Evolutionary conservation across 2,329 filamentous ascomycete species (phyloP).

Genomic region (Dothistroma septosporum): DNA sequence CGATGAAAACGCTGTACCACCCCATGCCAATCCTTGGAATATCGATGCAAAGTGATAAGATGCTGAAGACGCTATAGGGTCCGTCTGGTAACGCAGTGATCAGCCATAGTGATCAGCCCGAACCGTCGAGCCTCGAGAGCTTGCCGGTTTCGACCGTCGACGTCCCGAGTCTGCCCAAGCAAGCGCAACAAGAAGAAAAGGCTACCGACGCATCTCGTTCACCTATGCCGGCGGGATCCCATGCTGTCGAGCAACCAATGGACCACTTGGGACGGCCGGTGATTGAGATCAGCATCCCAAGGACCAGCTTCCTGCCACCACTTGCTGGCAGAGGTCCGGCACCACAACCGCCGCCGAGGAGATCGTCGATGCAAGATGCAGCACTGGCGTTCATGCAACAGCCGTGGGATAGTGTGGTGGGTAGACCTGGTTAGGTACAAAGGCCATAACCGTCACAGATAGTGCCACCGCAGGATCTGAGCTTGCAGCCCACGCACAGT

Average conservation of each 20-base stretch:
- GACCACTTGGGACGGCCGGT: background rate
- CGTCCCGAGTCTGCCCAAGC: background rate
- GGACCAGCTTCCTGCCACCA: slow-evolving; percentile 8
- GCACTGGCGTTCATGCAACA: background rate
- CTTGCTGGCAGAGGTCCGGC: slow-evolving; percentile 12
- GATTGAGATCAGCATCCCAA: slow-evolving; percentile 9
- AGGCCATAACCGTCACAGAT: background rate
- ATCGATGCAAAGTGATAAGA: slow-evolving; percentile 2
- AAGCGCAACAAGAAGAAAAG: background rate
- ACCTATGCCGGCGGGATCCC: background rate
- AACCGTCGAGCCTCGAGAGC: background rate
- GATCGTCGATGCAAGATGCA: slow-evolving; percentile 1
- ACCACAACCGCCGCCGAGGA: background rate
- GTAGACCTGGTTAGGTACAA: background rate
- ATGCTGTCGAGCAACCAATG: background rate
- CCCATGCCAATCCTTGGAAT: slow-evolving; percentile 26
- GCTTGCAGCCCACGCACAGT: background rate
- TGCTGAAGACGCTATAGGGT: slow-evolving; percentile 3
- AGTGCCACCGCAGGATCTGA: background rate
- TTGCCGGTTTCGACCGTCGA: background rate
- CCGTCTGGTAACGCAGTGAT: background rate
- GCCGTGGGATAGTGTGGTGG: background rate
- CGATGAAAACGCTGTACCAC: slow-evolving; percentile 33
- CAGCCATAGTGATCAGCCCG: background rate
- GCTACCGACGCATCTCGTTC: background rate